Evolutionary conservation across 192 early-diverging fungal genomes (phyloP), one percentile per base, ranked within the genome.

Genomic region (Coemansia sp.): DNA sequence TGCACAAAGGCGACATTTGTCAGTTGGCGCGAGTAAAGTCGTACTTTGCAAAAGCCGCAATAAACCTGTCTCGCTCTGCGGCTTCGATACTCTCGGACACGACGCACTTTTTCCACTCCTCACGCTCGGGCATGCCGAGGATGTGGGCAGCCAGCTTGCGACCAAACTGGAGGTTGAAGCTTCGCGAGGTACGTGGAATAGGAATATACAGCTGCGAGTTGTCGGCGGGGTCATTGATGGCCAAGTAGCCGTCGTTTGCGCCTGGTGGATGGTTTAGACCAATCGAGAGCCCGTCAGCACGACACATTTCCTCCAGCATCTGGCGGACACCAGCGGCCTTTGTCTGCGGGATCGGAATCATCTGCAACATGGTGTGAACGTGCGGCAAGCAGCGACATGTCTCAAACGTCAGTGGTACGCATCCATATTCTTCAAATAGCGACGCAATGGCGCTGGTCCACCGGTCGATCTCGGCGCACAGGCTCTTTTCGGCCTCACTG

Each of bases 121-220:
- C 87, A 53, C 90, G 81, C 12, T 90, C 84, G 14, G 90, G 88
- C 0, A 60, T 65, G 0, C 77, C 89, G 32, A 95, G 62, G 6
- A 90, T 68, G 8, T 75, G 74, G 0, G 92, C 88, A 41, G 93
- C 66, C 0, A 90, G 81, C 36, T 68, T 76, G 66, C 93, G 78
- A 66, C 90, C 91, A 72, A 91, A 89, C 64, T 94, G 89, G 4
- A 89, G 54, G 62, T 94, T 90, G 60, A 93, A 88, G 39, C 74
- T 34, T 57, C 65, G 59, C 21, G 63, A 69, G 29, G 60, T 62
- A 22, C 53, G 53, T 4, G 57, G 62, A 15, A 78, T 78, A 35
- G 60, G 62, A 8, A 78, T 39, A 44, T 57, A 68, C 21, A 72
- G 55, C 21, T 39, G 52, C 50, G 61, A 46, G 27, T 9, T 26